phyloP scores from a whole-genome alignment of 169 alveolate species.

The Eimeria maxima region DNA sequence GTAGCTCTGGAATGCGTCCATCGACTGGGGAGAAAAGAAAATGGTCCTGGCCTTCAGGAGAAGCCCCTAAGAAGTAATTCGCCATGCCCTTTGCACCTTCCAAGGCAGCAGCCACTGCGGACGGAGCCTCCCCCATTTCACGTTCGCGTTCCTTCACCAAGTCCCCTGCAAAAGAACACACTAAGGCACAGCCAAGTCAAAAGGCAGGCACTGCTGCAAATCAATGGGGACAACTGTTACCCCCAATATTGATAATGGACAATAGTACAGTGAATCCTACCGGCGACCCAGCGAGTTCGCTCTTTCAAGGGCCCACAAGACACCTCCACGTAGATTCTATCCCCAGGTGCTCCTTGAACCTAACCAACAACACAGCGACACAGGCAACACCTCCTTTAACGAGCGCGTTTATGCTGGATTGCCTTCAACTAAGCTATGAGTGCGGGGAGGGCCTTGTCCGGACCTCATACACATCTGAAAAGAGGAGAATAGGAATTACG shows the following conservation, averaged over 20 bases:
- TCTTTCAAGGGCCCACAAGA: constrained; percentile 92
- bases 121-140: constrained; percentile 80
- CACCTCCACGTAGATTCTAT: constrained; percentile 88
- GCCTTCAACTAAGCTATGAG: neutral
- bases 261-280: neutral
- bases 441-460: constrained; percentile 70
- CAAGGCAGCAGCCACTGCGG: constrained; percentile 75
- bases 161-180: constrained; percentile 52
- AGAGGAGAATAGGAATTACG: constrained; percentile 89
- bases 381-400: neutral
- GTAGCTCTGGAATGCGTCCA: constrained; percentile 81
- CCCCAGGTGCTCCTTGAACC: constrained; percentile 84
- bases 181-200: neutral
- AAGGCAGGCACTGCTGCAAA: neutral
- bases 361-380: neutral
- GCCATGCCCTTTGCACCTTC: constrained; percentile 83
- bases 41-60: constrained; percentile 77
- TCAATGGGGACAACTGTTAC: no score
- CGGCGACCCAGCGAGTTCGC: constrained; percentile 89
- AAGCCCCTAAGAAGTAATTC: constrained; percentile 75
- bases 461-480: constrained; percentile 93
- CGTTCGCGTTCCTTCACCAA: constrained; percentile 60
- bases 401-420: neutral
- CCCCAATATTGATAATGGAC: neutral
- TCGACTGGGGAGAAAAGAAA: constrained; percentile 73